Conservation (phyloP, 495 filamentous ascomycete species). For the Thozetella sp. region DNA sequence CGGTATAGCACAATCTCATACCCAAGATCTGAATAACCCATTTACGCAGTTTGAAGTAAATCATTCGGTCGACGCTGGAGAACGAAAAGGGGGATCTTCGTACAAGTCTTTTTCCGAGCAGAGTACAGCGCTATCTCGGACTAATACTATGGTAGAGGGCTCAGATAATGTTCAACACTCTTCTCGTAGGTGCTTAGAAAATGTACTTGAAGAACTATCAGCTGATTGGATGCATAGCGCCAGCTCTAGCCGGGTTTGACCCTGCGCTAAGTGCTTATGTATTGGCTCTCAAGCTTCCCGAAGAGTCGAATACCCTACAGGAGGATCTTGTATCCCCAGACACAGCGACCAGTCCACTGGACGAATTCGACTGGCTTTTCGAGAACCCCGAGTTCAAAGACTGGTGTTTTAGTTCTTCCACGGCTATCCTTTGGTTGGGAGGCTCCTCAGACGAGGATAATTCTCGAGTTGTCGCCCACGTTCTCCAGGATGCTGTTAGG, state of each 20-base stretch:
- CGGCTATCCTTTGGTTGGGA: background rate
- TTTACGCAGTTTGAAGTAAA: background rate
- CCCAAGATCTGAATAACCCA: background rate
- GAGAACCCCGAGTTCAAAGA: background rate
- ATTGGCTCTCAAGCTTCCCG: background rate
- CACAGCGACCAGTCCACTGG: background rate
- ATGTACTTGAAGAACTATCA: too few relatives aligned
- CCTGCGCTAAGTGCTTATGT: background rate
- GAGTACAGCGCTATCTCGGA: background rate
- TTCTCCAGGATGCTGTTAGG: background rate
- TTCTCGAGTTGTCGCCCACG: background rate
- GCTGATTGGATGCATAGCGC: too few relatives aligned
- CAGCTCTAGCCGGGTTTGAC: background rate
- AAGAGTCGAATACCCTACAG: background rate
- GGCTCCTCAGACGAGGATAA: background rate
- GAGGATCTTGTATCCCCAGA: background rate
- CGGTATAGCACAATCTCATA: too few relatives aligned
- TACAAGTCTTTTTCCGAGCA: background rate
- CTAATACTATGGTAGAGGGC: too few relatives aligned
- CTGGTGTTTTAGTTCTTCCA: background rate
- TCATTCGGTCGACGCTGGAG: background rate
- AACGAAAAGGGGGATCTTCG: background rate
- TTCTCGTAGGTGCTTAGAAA: too few relatives aligned
- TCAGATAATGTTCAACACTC: too few relatives aligned
- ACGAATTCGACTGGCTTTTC: background rate